These are phyloP conservation scores for Podospora australis DNA, from an alignment of 495 filamentous ascomycete species.

Conservation along the genomic window DNA sequence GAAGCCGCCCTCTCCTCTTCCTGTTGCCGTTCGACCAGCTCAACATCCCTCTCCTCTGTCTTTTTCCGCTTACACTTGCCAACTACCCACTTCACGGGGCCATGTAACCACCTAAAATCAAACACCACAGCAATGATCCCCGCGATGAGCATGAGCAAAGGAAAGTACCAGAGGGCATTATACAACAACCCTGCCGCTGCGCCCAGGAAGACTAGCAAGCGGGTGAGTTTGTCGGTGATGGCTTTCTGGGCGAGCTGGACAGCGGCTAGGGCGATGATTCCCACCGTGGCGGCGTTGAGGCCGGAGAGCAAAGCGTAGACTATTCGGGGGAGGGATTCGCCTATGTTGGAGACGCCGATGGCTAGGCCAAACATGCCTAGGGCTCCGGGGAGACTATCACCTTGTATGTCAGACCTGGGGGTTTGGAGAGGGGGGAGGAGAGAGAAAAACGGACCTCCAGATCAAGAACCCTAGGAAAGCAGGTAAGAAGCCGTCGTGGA, in stretches of 20 bases:
- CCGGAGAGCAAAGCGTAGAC: constrained; percentile 75
- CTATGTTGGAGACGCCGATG: constrained; percentile 60
- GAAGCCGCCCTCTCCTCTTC: not conserved
- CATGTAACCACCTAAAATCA: constrained; percentile 51
- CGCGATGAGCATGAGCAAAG: constrained; percentile 56
- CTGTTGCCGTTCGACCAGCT: not conserved
- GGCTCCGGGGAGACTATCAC: constrained; percentile 72
- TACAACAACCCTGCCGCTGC: constrained; percentile 67
- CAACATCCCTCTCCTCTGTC: not conserved
- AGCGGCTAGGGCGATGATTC: constrained; percentile 71
- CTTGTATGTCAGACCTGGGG: no score
- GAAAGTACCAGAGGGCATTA: constrained; percentile 79
- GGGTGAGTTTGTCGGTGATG: constrained; percentile 64
- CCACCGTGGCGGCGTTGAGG: constrained; percentile 72
- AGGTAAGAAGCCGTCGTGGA: constrained; percentile 56
- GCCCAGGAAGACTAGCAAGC: constrained; percentile 61
- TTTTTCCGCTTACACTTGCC: not conserved
- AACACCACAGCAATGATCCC: constrained; percentile 53
- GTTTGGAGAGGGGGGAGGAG: no score
- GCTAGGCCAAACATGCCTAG: constrained; percentile 69
- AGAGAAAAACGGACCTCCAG: no score
- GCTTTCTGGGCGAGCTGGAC: constrained; percentile 68
- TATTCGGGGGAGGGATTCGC: constrained; percentile 52
- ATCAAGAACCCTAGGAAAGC: constrained; percentile 62
- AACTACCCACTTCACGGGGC: constrained; percentile 13